Percentiles rank a stretch among this genome's conserved stretches.
These are phyloP conservation scores for Gossypium aridum DNA, from an alignment of 441 rosid species.

Conservation along the genomic window DNA sequence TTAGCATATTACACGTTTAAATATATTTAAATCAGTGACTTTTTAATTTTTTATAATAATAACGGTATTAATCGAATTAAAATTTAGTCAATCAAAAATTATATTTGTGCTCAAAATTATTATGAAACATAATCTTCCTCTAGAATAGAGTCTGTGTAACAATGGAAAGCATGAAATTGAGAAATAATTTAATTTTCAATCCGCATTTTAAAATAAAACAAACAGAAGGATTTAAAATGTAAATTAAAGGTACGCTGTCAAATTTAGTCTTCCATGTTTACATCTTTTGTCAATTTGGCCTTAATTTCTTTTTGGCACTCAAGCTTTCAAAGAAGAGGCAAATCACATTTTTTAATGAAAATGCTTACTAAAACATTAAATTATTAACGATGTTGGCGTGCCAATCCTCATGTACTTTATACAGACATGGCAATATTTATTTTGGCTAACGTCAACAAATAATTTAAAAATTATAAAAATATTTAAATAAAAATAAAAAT, in stretches of 20 bases:
- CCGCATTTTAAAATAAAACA: neutral
- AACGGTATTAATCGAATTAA: too few relatives aligned
- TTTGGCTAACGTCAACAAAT: neutral
- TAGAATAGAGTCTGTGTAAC: neutral
- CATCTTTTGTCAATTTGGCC: too few relatives aligned
- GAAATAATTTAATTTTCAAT: neutral
- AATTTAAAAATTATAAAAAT: too few relatives aligned
- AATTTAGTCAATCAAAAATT: neutral
- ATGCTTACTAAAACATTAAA: neutral
- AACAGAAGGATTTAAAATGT: too few relatives aligned
- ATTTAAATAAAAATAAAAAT: too few relatives aligned
- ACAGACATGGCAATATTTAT: neutral
- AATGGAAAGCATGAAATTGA: neutral
- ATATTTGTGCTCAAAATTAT: too few relatives aligned
- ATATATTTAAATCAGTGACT: too few relatives aligned
- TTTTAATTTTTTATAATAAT: too few relatives aligned
- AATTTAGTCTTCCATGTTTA: too few relatives aligned
- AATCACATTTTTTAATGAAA: neutral
- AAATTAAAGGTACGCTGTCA: neutral
- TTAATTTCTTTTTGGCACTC: neutral
- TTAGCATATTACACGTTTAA: neutral
- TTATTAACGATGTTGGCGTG: neutral
- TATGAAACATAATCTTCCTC: neutral
- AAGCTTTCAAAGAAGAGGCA: neutral
- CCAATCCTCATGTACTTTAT: neutral